Conservation (phyloP, 169 alveolate genomes). For the Amoebophrya sp. region DNA sequence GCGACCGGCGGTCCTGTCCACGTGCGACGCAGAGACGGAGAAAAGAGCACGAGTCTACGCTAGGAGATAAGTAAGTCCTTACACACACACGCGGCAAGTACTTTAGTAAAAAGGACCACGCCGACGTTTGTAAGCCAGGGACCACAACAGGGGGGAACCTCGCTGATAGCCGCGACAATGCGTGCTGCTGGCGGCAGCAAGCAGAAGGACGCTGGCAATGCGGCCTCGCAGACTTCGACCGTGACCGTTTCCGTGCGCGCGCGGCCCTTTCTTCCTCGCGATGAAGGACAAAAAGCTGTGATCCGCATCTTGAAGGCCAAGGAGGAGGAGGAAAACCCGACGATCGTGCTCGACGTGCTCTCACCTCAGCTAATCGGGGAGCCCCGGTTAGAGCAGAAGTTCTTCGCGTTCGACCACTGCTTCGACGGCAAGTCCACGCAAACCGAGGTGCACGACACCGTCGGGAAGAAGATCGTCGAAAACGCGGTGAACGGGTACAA, state of each 20-base stretch:
- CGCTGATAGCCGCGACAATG: no score
- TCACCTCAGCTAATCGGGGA: neutral
- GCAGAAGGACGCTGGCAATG: no score
- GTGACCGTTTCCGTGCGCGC: neutral
- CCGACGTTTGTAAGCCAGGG: no score
- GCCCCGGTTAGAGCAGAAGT: neutral
- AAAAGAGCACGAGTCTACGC: no score
- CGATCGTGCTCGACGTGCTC: neutral
- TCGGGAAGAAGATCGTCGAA: neutral
- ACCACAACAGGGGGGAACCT: no score
- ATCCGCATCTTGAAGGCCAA: neutral
- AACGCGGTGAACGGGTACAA: neutral
- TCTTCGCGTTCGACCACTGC: neutral
- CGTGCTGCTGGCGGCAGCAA: no score
- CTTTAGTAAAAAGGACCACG: no score
- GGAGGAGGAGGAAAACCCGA: neutral
- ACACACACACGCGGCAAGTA: no score
- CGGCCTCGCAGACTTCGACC: neutral
- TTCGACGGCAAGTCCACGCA: neutral
- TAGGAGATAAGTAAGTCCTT: no score
- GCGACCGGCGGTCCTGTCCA: no score
- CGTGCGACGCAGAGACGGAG: no score
- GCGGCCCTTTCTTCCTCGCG: neutral
- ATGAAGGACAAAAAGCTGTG: neutral
- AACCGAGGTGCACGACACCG: neutral